Evolutionary conservation across 164 flowering plant genomes (phyloP), one percentile per base, ranked within the genome.

Genomic region (Warburgia ugandensis): DNA sequence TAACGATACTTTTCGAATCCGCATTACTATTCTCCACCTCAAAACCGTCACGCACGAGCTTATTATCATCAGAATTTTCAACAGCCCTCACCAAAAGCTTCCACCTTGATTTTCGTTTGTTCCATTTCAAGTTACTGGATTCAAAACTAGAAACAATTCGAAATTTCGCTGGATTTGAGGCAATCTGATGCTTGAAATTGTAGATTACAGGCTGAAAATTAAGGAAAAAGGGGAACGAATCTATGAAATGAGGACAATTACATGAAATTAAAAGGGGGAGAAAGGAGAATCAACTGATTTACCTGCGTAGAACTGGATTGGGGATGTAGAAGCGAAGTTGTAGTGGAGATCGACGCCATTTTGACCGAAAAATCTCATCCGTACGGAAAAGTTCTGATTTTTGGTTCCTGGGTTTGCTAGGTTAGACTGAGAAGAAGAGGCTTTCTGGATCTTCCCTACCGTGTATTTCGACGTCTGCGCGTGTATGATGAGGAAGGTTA

Each of bases 341-440:
- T 10, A 33, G 65, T 61, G 55, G 69, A 60, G 39, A 64, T 33
- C 12, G 72, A 65, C 17, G 84, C 71, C 80, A 75, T 77, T n/a
- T n/a, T n/a, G n/a, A n/a, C n/a, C n/a, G 29, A 30, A 22, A 36
- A 13, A 45, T 31, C 26, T 45, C 52, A 53, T 58, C 45, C 36
- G 55, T 12, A 12, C 27, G 35, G 31, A 39, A 10, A 29, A 46
- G 21, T 5, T 9, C 17, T 44, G 48, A 16, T 58, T 50, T 39
- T 54, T n/a, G 48, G 54, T 38, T 38, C 29, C 4, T 13, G 1
- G 48, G 30, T 29, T 23, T 27, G 35, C 11, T 11, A 5, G 35
- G 44, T 4, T 5, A 39, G 21, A 39, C n/a, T n/a, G n/a, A 13
- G 44, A 13, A 39, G 5, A 39, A 14, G 6, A 39, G 44, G n/a